phyloP scores from a whole-genome alignment of 2,329 filamentous ascomycete species.

The Camillea tinctor region DNA sequence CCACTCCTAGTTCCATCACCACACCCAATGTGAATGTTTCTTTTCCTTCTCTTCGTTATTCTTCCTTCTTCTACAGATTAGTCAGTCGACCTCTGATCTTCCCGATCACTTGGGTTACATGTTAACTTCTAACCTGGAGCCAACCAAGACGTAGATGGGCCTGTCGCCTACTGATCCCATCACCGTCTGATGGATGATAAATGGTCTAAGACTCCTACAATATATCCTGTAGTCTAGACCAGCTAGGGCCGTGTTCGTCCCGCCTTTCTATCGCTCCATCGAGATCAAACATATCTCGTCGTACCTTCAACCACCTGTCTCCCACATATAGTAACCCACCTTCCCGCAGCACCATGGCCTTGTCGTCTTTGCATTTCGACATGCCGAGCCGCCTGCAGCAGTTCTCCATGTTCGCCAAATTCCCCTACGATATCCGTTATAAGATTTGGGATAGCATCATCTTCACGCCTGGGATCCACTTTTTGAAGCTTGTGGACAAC shows the following conservation, averaged over 20 bases:
- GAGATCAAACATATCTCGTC: background rate
- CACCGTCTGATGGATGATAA: background rate
- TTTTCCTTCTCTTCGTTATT: background rate
- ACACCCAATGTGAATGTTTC: background rate
- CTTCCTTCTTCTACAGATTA: background rate
- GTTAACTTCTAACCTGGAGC: background rate
- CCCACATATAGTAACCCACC: background rate
- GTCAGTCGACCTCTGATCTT: background rate
- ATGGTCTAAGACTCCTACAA: background rate
- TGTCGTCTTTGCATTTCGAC: slow-evolving; percentile 17
- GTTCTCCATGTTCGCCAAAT: slow-evolving; percentile 24
- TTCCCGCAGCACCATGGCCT: slow-evolving; percentile 3
- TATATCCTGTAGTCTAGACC: background rate
- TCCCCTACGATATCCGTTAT: slow-evolving; percentile 31
- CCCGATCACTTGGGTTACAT: background rate
- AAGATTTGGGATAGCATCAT: slow-evolving; percentile 30
- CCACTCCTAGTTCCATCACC: too few relatives aligned
- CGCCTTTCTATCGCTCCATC: background rate
- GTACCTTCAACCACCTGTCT: background rate
- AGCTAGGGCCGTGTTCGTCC: background rate
- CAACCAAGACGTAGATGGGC: background rate
- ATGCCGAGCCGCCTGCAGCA: slow-evolving; percentile 22
- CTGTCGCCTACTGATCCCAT: background rate
- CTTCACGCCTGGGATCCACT: slow-evolving; percentile 32
- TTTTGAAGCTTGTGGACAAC: slow-evolving; percentile 28